A percentile compares a stretch with the other conserved stretches of the same genome.
Conservation (phyloP, 257 asterid species). For the Datura wrightii region DNA sequence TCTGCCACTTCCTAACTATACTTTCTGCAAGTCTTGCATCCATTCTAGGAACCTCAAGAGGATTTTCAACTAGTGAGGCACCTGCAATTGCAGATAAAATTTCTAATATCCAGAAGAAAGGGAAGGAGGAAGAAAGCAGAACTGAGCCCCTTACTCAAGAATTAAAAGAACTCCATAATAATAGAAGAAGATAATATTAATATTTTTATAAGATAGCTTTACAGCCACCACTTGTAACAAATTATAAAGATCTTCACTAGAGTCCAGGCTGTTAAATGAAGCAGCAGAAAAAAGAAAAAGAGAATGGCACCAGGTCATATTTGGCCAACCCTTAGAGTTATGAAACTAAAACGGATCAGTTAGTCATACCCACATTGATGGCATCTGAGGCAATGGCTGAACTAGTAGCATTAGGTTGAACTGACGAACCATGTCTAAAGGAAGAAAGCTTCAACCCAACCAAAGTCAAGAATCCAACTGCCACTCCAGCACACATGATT, state of each 20-base stretch:
- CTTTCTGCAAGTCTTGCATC: constrained; percentile 86
- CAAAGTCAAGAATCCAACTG: constrained; percentile 77
- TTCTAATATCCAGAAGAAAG: constrained; percentile 9
- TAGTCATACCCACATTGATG: constrained; percentile 79
- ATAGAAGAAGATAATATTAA: background rate
- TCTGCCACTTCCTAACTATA: constrained; percentile 89
- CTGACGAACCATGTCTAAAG: constrained; percentile 49
- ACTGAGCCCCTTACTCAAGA: background rate
- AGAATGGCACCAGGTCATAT: background rate
- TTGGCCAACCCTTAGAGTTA: background rate
- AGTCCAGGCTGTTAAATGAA: background rate
- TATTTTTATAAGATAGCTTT: background rate
- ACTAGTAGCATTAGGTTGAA: constrained; percentile 46
- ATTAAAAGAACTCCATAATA: background rate
- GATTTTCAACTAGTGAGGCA: constrained; percentile 51
- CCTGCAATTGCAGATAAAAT: constrained; percentile 47
- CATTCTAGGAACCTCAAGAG: constrained; percentile 77
- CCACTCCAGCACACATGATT: constrained; percentile 89
- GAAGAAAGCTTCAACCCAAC: constrained; percentile 71
- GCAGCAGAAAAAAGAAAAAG: background rate
- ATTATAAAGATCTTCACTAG: background rate
- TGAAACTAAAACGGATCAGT: constrained; percentile 25
- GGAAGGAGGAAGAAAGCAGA: constrained; percentile 6
- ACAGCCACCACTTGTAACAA: background rate
- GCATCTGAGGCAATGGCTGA: constrained; percentile 65